Percentiles rank a stretch among this genome's conserved stretches.
These are phyloP conservation scores for Colletotrichum melonis DNA, from an alignment of 2,329 filamentous ascomycete genomes.

Conservation along the genomic window DNA sequence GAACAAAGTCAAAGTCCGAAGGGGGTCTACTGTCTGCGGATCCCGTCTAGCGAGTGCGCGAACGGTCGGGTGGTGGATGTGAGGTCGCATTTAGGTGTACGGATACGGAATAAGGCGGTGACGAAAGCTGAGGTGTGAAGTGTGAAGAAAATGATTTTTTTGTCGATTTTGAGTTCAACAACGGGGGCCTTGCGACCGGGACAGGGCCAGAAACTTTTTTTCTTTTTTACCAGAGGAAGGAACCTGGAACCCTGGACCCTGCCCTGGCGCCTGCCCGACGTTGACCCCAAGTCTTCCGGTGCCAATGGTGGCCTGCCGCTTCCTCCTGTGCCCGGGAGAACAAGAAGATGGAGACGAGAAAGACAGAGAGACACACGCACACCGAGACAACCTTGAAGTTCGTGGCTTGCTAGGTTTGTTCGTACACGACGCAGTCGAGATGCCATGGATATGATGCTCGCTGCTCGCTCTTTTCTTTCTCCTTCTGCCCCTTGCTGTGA, in stretches of 20 bases:
- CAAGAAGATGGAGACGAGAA: neutral
- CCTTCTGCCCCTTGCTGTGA: neutral
- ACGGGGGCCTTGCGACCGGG: conserved; percentile 11
- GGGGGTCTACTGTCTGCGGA: neutral
- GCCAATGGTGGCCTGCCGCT: neutral
- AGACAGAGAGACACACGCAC: too few relatives aligned
- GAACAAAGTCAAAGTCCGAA: neutral
- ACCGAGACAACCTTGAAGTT: neutral
- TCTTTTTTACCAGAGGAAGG: neutral
- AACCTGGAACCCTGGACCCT: neutral
- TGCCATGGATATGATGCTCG: neutral
- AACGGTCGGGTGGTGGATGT: neutral
- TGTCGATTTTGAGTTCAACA: conserved; percentile 22
- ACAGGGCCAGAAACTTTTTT: conserved; percentile 2
- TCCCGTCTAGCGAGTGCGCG: too few relatives aligned
- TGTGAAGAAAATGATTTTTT: neutral
- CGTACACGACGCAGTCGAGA: neutral
- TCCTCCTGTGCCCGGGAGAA: conserved; percentile 10
- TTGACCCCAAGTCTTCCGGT: neutral
- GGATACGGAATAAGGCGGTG: neutral
- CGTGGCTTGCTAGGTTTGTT: neutral
- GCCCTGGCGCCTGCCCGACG: neutral
- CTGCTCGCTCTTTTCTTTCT: neutral
- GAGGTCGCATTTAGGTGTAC: conserved; percentile 30
- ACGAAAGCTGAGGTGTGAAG: conserved; percentile 20